Percentiles rank a stretch among this genome's conserved stretches.
Evolutionary conservation across 306 rosid genomes (phyloP).

Genomic region (Glycine tomentella): DNA sequence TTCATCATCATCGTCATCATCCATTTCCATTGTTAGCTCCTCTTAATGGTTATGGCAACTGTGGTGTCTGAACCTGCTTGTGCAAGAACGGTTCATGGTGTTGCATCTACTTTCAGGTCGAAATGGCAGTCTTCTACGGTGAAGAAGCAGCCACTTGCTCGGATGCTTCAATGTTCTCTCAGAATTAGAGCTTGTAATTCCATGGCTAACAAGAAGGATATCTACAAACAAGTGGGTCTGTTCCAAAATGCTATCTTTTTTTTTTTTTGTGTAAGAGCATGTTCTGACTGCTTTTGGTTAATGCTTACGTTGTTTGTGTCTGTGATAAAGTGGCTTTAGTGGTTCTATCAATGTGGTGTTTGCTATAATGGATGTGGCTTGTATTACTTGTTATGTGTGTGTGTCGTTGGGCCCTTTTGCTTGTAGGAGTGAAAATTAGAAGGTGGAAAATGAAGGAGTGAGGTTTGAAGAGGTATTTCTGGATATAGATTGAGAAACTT

Average conservation of each 20-base stretch:
- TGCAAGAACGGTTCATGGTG: conserved; percentile 39
- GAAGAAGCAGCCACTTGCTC: conserved; percentile 40
- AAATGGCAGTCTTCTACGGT: conserved; percentile 44
- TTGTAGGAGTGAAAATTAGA: neutral
- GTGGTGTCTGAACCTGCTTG: conserved; percentile 51
- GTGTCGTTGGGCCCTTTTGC: no score
- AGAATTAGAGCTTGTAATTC: conserved; percentile 63
- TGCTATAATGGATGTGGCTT: neutral
- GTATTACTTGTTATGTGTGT: neutral
- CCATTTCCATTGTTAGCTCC: neutral
- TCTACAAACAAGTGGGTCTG: conserved; percentile 81
- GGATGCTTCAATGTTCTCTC: conserved; percentile 32
- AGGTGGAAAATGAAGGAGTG: neutral
- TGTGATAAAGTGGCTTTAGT: neutral
- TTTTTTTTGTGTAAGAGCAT: conserved; percentile 22
- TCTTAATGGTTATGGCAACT: conserved; percentile 42
- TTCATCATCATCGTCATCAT: neutral
- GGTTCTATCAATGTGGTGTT: conserved; percentile 27
- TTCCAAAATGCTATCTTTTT: conserved; percentile 43
- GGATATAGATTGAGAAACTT: no score
- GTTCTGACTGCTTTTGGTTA: neutral
- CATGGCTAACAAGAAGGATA: conserved; percentile 55
- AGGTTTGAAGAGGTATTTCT: conserved; percentile 14
- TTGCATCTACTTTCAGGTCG: conserved; percentile 45
- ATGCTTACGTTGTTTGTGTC: neutral